phyloP scores from a whole-genome alignment of 345 rosid genomes.

The Mercurialis annua region DNA sequence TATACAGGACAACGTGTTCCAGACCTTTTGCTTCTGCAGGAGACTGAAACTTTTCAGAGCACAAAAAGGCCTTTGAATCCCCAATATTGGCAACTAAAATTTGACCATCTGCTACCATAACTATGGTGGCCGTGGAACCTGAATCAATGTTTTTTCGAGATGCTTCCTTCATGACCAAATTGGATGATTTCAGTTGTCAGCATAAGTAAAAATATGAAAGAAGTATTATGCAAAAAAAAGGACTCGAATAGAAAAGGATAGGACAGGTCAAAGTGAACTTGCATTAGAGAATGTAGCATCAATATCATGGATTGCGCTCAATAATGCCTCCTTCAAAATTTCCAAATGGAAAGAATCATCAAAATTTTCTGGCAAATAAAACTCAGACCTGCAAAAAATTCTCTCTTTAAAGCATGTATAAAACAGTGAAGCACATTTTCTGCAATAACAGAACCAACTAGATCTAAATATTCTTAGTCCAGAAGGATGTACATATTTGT shows the following conservation, averaged over 20 bases:
- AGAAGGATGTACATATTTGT: background rate
- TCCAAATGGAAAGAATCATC: conserved; percentile 74
- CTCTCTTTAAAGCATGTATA: conserved; percentile 4
- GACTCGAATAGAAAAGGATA: background rate
- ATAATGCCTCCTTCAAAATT: conserved; percentile 78
- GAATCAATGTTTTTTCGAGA: conserved; percentile 51
- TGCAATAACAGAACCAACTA: background rate
- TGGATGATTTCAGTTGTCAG: conserved; percentile 11
- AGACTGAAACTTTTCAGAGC: conserved; percentile 78
- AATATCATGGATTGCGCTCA: conserved; percentile 82
- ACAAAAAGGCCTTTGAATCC: conserved; percentile 88
- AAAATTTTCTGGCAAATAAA: conserved; percentile 40
- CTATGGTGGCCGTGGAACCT: conserved; percentile 82
- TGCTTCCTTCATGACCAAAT: conserved; percentile 58
- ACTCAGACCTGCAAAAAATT: conserved; percentile 49
- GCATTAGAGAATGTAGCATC: conserved; percentile 84
- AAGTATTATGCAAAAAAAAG: background rate
- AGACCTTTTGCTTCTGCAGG: conserved; percentile 83
- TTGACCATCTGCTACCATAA: conserved; percentile 72
- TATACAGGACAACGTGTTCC: conserved; percentile 21
- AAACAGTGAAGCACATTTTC: background rate
- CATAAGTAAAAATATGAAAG: background rate
- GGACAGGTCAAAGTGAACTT: conserved; percentile 15
- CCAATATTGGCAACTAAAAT: conserved; percentile 85
- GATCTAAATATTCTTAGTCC: background rate